A percentile compares a stretch with the other conserved stretches of the same genome.
These are phyloP conservation scores for Suillus occidentalis DNA, from an alignment of 768 basidiomycete genomes.

Conservation along the genomic window DNA sequence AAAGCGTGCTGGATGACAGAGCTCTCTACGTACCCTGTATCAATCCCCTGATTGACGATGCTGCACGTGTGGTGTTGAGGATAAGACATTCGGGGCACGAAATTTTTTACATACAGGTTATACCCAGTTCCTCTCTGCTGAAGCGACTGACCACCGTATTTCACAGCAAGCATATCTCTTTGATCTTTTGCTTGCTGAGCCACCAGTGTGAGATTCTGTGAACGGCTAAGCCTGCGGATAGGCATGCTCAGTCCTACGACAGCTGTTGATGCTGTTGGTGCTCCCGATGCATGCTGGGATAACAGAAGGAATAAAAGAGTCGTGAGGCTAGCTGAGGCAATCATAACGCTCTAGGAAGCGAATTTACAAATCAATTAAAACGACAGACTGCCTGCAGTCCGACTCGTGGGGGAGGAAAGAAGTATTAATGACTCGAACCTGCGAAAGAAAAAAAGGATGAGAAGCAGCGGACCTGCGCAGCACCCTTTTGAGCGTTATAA, in stretches of 20 bases:
- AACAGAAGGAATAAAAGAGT: background rate
- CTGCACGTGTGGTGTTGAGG: slow-evolving; percentile 30
- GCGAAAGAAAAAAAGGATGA: background rate
- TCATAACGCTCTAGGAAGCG: background rate
- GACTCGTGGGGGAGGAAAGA: background rate
- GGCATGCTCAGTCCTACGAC: background rate
- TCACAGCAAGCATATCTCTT: slow-evolving; percentile 37
- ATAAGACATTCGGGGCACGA: background rate
- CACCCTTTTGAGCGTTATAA: background rate
- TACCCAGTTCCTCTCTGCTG: slow-evolving; percentile 43
- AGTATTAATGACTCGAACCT: background rate
- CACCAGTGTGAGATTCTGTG: slow-evolving; percentile 2
- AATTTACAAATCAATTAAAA: background rate
- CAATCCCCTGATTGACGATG: slow-evolving; percentile 57
- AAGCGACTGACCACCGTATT: slow-evolving; percentile 38
- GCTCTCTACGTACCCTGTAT: slow-evolving; percentile 48
- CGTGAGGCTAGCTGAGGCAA: slow-evolving; percentile 4
- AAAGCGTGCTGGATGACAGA: background rate
- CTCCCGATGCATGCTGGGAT: background rate
- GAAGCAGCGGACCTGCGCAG: background rate
- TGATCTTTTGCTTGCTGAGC: slow-evolving; percentile 40
- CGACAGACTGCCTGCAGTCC: slow-evolving; percentile 3
- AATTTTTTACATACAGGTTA: slow-evolving; percentile 40
- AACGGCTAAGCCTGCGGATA: background rate
- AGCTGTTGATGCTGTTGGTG: background rate